Conservation (phyloP, 139 green algal species). For the Volvox reticuliferus region DNA sequence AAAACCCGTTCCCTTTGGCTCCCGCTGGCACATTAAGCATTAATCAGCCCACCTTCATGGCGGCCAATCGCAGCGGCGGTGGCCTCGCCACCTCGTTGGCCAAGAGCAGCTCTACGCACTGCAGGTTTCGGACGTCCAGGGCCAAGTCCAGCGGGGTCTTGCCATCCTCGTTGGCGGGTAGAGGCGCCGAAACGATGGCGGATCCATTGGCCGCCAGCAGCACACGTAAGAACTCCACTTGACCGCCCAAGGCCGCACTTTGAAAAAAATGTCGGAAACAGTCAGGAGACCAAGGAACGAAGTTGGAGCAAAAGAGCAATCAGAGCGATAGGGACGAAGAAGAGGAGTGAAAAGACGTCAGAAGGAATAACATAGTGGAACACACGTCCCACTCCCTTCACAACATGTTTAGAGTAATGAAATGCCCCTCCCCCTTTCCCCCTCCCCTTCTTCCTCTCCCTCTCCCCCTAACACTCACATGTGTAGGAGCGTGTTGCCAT, state of each 20-base stretch:
- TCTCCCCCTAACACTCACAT: not conserved
- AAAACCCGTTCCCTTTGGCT: too few relatives aligned
- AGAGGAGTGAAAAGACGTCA: too few relatives aligned
- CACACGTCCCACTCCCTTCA: too few relatives aligned
- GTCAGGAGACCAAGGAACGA: too few relatives aligned
- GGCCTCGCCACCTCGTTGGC: not conserved
- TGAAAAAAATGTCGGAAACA: not conserved
- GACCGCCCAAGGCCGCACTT: not conserved
- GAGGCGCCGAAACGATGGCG: not conserved
- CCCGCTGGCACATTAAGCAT: too few relatives aligned
- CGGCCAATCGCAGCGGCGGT: constrained; percentile 1
- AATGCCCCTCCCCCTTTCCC: too few relatives aligned
- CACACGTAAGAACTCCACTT: not conserved
- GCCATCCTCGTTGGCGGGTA: constrained; percentile 5
- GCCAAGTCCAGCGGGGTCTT: not conserved
- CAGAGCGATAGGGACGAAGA: too few relatives aligned
- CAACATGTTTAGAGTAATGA: too few relatives aligned
- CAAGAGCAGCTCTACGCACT: constrained; percentile 9
- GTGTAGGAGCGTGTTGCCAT: constrained; percentile 16
- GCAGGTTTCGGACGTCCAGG: not conserved
- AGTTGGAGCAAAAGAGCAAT: too few relatives aligned
- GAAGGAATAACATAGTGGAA: too few relatives aligned
- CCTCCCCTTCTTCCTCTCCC: too few relatives aligned
- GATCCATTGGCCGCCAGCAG: not conserved
- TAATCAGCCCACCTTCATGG: not conserved